A percentile compares a stretch with the other conserved stretches of the same genome.
Evolutionary conservation across 2,329 filamentous ascomycete genomes (phyloP).

Genomic region (Diaporthe sp.): DNA sequence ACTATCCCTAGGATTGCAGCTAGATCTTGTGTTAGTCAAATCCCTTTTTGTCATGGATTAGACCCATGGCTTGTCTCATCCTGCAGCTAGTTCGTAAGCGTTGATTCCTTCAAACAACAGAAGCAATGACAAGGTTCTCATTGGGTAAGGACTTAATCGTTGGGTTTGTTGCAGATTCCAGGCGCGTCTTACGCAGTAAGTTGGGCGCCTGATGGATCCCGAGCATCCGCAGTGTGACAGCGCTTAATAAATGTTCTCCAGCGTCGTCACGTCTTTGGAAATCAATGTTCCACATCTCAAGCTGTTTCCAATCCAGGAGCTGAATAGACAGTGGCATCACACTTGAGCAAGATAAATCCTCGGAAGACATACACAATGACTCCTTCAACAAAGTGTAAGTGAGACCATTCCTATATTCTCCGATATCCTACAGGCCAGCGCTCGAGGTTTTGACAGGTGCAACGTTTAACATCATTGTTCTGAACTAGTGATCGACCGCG

Average conservation of each 20-base stretch:
- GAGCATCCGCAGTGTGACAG: not conserved
- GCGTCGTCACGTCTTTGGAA: too few species aligned
- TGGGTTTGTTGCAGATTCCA: not conserved
- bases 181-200: too few species aligned
- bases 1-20: too few species aligned
- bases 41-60: too few species aligned
- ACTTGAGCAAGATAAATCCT: too few species aligned
- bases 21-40: too few species aligned
- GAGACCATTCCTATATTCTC: not conserved
- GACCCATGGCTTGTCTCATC: too few species aligned
- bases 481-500: conserved; percentile 24
- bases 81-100: not conserved
- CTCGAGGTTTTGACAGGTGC: not conserved
- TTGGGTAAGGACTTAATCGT: not conserved
- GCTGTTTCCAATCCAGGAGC: not conserved
- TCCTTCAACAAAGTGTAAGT: not conserved
- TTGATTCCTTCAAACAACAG: not conserved
- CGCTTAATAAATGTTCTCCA: not conserved
- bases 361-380: not conserved
- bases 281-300: not conserved
- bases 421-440: not conserved
- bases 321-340: not conserved
- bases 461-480: not conserved
- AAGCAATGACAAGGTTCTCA: not conserved
- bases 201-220: not conserved